Conservation (phyloP, 768 basidiomycete species). For the Tricholoma bakamatsutake region DNA sequence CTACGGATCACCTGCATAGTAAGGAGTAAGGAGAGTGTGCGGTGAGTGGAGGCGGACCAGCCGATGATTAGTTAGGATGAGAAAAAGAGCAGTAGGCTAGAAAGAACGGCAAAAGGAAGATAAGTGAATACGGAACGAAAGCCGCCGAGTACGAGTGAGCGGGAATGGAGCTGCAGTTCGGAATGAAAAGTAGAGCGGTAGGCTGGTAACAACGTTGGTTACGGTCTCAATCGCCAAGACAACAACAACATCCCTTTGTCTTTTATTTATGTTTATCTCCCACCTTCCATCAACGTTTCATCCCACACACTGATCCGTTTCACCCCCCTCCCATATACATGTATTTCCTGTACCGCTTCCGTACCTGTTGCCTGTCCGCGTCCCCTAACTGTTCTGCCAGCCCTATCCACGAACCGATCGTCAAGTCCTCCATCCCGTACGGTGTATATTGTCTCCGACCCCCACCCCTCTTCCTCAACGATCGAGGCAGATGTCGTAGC, state of each 20-base stretch:
- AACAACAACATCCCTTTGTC: constrained; percentile 22
- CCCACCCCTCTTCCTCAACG: constrained; percentile 36
- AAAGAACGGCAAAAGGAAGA: constrained; percentile 21
- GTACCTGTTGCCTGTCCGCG: constrained; percentile 44
- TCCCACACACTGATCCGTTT: constrained; percentile 6
- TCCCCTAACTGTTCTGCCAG: constrained; percentile 60
- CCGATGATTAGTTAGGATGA: constrained; percentile 35
- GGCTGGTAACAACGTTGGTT: constrained; percentile 29
- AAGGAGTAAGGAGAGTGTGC: constrained; percentile 49
- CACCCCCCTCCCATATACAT: constrained; percentile 61
- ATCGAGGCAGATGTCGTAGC: constrained; percentile 44
- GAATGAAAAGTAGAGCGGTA: constrained; percentile 18
- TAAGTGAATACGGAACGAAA: constrained; percentile 22
- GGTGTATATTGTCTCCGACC: constrained; percentile 57
- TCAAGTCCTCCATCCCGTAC: constrained; percentile 72
- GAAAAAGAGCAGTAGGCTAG: constrained; percentile 20
- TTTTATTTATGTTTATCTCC: constrained; percentile 9
- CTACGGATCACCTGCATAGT: constrained; percentile 69
- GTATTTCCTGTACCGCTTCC: constrained; percentile 58
- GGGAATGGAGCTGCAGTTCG: constrained; percentile 19
- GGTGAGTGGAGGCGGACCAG: constrained; percentile 46
- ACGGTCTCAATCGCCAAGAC: constrained; percentile 35
- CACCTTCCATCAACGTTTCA: constrained; percentile 5
- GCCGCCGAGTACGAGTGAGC: constrained; percentile 31
- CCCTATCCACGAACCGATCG: constrained; percentile 66